Evolutionary conservation across 2,329 filamentous ascomycete genomes (phyloP), one percentile per base, ranked within the genome.

Genomic region (Ophidiomyces ophidiicola): DNA sequence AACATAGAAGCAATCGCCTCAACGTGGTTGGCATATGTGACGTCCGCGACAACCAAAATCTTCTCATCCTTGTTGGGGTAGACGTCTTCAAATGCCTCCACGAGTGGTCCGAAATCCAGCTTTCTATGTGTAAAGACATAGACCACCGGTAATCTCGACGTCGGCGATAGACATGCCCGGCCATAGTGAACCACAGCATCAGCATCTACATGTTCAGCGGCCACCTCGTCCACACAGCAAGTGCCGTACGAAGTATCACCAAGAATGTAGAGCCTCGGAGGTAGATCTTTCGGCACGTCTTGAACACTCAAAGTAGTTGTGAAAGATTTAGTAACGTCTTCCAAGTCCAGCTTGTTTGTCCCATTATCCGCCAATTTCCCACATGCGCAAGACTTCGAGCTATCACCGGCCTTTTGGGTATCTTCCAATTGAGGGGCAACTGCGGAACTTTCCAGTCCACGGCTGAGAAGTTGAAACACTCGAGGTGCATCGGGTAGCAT

Each of bases 161-260:
- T 93, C 0, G 88, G 88, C 5, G 86, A 94, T 17, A 98, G 69
- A 55, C 90, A 98, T 0, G 88, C 81, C 37, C 90, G 72, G 2
- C 90, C 90, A 52, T 96, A 98, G 58, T 98, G 90, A 10, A 98
- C 80, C 1, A 96, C 82, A 0, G 86, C 83, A 45, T 96, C 81
- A 5, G 90, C 87, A 52, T 85, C 73, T 11, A 85, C 81, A 57
- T 98, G 90, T 58, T 98, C 87, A 2, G 90, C 90, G 0, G 90
- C 90, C 28, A 96, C 80, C 63, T 98, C 90, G 54, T 98, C 90
- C 12, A 96, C 87, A 54, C 90, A 98, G 63, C 90, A 98, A 0
- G 88, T 80, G 44, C 90, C 92, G 61, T 96, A 98, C 1, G 88
- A 94, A 2, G 90, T 96, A 59, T 98, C 90, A 21, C 81, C 90